Conservation (phyloP, 768 basidiomycete species). For the Tricholoma saponaceum region DNA sequence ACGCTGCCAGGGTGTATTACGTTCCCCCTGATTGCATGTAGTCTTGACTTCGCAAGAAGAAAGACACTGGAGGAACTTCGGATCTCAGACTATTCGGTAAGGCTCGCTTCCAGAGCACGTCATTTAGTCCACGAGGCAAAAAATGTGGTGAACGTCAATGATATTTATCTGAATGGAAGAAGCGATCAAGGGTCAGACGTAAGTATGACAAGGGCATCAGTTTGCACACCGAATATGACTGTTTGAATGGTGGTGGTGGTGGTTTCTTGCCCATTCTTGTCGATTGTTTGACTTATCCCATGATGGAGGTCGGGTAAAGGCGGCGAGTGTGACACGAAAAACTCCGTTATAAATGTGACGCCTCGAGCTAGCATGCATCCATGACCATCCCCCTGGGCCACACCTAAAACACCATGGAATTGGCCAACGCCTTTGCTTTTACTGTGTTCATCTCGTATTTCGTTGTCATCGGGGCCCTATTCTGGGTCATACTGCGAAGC, state of each 20-base stretch:
- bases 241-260: too few relatives aligned
- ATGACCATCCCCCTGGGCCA: not conserved
- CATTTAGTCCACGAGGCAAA: not conserved
- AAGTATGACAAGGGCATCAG: too few relatives aligned
- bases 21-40: not conserved
- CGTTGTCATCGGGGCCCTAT: conserved; percentile 19
- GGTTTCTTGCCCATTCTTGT: too few relatives aligned
- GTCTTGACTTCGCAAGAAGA: not conserved
- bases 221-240: too few relatives aligned
- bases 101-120: not conserved
- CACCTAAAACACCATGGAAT: not conserved
- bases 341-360: not conserved
- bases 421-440: not conserved
- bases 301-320: not conserved
- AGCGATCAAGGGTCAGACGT: too few relatives aligned
- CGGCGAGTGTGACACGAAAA: not conserved
- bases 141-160: not conserved
- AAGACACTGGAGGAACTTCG: too few relatives aligned
- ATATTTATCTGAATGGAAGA: not conserved
- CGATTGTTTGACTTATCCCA: not conserved
- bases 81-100: too few relatives aligned
- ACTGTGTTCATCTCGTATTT: conserved; percentile 24
- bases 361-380: not conserved
- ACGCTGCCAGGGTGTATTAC: too few relatives aligned
- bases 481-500: conserved; percentile 9